Base-by-base conservation (phyloP, 805 yeast species). In the Kodamaea nitidulidarum region DNA sequence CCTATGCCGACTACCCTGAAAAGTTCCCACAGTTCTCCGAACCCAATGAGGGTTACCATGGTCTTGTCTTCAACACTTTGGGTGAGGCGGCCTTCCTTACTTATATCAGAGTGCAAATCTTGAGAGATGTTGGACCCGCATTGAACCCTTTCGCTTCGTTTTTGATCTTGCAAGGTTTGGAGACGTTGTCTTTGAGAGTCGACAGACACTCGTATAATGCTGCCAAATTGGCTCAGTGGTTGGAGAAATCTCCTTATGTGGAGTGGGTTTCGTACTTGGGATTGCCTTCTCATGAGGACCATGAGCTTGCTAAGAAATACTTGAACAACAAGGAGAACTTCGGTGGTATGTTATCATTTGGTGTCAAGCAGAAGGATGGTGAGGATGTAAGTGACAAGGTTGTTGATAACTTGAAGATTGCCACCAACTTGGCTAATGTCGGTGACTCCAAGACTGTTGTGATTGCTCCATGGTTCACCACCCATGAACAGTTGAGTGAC, bases 361-460 rank as follows among this genome's bases (percentile, higher is more conserved):
- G 95, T 54, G 95, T 90, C 44, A 85, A 88, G 63, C 77, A 75
- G 38, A 76, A 68, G 27, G 77, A 76, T 49, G 86, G 84, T 70
- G 60, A 78, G 52, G 84, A 80, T 48, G 78, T 90, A 29, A 88
- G 95, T 52, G 90, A 91, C 39, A 75, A 72, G 51, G 87, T 88
- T 44, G 96, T 87, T 44, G 96, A 90, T 63, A 69, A 67, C 51
- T 77, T 93, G 63, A 78, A 87, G 64, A 66, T 93, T 42, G 95
- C 95, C 41, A 83, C 95, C 22, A 86, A 88, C 70, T 78, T 93
- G 59, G 98, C 98, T 36, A 91, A 91, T 56, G 97, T 91, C 43
- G 98, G 98, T 59, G 98, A 91, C 58, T 81, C 91, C 36, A 93
- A 91, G 71, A 87, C 98, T 32, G 75, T 91, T 59, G 95, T 91